Base-by-base conservation (phyloP, 2,329 filamentous ascomycete species). In the Fusarium haematococcum region DNA sequence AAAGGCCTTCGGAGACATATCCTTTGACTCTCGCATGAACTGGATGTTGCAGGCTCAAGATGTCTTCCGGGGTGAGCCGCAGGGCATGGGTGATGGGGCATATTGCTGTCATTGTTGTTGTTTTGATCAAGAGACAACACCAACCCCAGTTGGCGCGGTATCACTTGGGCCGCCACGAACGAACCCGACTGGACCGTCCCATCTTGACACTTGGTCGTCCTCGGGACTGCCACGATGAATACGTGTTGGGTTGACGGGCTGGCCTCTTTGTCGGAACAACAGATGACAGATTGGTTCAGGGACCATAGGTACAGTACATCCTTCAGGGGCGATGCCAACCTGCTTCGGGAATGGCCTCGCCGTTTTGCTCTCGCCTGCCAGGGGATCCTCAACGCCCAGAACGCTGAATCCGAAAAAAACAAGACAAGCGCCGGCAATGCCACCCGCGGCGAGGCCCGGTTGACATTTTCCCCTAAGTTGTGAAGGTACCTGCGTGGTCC, bases 401-500 rank as follows among this genome's bases (percentile, higher is more conserved):
- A 64, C 50, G 48, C 62, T 43, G 35, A 48, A 67, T 35, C 25
- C 59, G 25, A 30, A 14, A 35, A 63, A 43, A 54, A 43, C 25
- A 57, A 57, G 35, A 27, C 64, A 63, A 63, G 32, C 30, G 39
- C 50, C 58, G 59, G 59, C 59, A 63, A 63, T 67, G 59, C n/a
- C 59, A 57, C 59, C 14, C 27, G 11, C 48, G 37, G 32, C 18
- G 50, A 63, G 58, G 45, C 48, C 32, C 18, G 39, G 14, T 25
- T 52, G 25, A 45, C 27, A 33, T 45, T 43, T 20, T 27, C 20
- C 37, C 52, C 59, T 54, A 43, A 41, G 48, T 45, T 14, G 9
- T 54, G n/a, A 30, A 66, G 69, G 69, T 67, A 72, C 67, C 64
- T 72, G 69, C 69, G 63, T 69, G 62, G 65, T 56, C 63, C 33